A percentile compares a stretch with the other conserved stretches of the same genome.
Evolutionary conservation across 371 early-diverging fungal species (phyloP).

Genomic region (Lichtheimia ramosa): DNA sequence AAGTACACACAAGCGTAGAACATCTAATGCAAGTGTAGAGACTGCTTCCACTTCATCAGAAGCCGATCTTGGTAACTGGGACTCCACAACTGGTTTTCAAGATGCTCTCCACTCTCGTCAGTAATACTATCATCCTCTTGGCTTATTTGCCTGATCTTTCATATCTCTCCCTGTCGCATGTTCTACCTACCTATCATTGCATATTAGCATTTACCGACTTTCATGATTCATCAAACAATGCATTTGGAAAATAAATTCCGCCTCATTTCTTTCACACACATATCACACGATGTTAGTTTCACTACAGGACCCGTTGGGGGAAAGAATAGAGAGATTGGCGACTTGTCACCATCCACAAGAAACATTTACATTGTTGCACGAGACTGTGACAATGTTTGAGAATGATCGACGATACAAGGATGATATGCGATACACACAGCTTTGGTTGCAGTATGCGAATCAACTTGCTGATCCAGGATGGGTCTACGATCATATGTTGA

Average conservation of each 20-base stretch:
- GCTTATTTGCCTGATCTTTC: conserved; percentile 1
- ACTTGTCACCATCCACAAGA: background rate
- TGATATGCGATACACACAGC: conserved; percentile 28
- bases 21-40: conserved; percentile 9
- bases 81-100: conserved; percentile 47
- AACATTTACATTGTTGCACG: conserved; percentile 11
- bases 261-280: no score
- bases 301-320: no score
- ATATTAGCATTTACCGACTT: conserved; percentile 6
- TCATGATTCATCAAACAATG: conserved; percentile 2
- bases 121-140: background rate
- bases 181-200: conserved; percentile 6
- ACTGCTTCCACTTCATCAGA: conserved; percentile 11
- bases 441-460: conserved; percentile 32
- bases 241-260: no score
- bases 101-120: conserved; percentile 25
- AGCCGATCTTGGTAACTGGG: conserved; percentile 43
- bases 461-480: conserved; percentile 18
- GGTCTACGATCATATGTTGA: conserved; percentile 22
- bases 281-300: no score
- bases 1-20: conserved; percentile 7
- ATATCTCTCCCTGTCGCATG: background rate
- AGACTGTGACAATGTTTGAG: conserved; percentile 9
- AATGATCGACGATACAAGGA: conserved; percentile 17
- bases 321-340: no score